Conservation (phyloP, 148 eudicot species). For the Agrostemma githago region DNA sequence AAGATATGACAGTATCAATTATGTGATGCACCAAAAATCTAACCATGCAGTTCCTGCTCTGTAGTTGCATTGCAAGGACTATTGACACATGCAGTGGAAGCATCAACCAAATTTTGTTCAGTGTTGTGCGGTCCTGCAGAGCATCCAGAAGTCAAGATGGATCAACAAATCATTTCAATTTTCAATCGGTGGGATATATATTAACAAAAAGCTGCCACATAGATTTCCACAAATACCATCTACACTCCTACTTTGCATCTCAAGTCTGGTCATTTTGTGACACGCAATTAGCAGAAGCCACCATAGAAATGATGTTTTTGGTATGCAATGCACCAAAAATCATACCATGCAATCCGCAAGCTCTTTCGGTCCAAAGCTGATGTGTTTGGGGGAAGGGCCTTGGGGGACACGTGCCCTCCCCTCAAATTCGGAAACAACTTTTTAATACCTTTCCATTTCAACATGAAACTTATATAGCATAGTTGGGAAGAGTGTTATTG, state of each 20-base stretch:
- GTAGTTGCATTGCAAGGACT: background rate
- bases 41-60: slow-evolving; percentile 1
- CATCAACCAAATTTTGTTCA: background rate
- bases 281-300: background rate
- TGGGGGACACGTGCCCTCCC: too few species aligned
- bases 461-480: too few species aligned
- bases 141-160: background rate
- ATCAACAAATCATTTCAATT: background rate
- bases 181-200: background rate
- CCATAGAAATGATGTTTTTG: background rate
- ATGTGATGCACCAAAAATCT: background rate
- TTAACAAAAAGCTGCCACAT: background rate
- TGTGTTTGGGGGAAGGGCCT: background rate
- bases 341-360: slow-evolving; percentile 2
- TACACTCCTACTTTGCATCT: background rate
- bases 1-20: background rate
- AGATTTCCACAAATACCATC: background rate
- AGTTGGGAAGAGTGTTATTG: too few species aligned
- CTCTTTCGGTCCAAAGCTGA: background rate
- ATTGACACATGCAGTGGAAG: slow-evolving; percentile 1
- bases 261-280: background rate
- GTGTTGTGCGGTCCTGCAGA: slow-evolving; percentile 10
- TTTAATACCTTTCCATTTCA: too few species aligned
- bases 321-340: background rate
- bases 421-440: too few species aligned